Evolutionary conservation across 2,329 filamentous ascomycete genomes (phyloP).

Genomic region (Fusarium oxysporum): DNA sequence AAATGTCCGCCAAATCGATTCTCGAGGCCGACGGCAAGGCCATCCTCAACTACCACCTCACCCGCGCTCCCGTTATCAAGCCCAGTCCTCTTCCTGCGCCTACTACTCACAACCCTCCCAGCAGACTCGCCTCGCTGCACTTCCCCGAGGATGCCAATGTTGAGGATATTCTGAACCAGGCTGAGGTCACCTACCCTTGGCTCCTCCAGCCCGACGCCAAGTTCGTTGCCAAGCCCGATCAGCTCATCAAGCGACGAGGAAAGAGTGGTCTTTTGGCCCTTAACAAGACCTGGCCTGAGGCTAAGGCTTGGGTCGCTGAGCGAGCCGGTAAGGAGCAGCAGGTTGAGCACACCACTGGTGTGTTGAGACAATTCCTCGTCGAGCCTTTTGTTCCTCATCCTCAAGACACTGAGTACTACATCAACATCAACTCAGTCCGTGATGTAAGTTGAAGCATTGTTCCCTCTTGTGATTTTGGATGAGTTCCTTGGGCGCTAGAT

Average conservation of each 20-base stretch:
- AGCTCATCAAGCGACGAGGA: conserved; percentile 99
- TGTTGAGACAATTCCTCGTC: conserved; percentile 94
- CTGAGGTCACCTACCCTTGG: conserved; percentile 97
- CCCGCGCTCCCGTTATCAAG: conserved; percentile 97
- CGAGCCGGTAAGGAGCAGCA: conserved; percentile 91
- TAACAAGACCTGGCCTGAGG: conserved; percentile 97
- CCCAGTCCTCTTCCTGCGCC: conserved; percentile 88
- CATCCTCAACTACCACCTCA: conserved; percentile 99
- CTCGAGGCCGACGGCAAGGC: conserved; percentile 99
- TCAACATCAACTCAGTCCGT: conserved; percentile 99
- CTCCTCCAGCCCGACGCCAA: conserved; percentile 83
- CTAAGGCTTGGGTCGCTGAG: conserved; percentile 92
- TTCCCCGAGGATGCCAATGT: conserved; percentile 91
- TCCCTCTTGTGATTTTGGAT: conserved; percentile 33
- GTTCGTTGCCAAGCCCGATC: conserved; percentile 99
- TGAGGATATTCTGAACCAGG: conserved; percentile 89
- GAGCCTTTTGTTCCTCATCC: conserved; percentile 98
- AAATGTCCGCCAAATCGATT: conserved; percentile 84
- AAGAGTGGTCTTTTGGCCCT: conserved; percentile 97
- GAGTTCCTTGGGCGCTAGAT: not conserved
- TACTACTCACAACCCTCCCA: conserved; percentile 89
- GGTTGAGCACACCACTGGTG: conserved; percentile 91
- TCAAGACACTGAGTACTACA: conserved; percentile 97
- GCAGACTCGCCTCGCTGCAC: conserved; percentile 90
- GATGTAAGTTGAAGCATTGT: conserved; percentile 78